Evolutionary conservation across 176 grass and related monocot species (phyloP), one percentile per base, ranked within the genome.

Genomic region (Areca catechu): DNA sequence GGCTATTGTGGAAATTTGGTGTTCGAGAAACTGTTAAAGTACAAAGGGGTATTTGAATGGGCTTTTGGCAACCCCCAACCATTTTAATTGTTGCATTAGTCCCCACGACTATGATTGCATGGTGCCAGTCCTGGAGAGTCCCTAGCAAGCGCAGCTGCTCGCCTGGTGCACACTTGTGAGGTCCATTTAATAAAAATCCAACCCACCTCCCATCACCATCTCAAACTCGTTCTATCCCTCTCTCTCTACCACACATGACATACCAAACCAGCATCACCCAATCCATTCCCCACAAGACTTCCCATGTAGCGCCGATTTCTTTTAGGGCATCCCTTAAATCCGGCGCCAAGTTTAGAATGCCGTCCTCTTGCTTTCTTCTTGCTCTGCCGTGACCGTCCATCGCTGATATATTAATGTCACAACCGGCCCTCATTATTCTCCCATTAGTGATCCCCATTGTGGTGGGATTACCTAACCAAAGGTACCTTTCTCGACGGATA

Each of bases 21-120:
- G 50, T 62, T 72, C 69, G 49, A 62, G 69, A 54, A 72, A 49
- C 10, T 56, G 58, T n/a, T n/a, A n/a, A 70, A 72, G 69, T 62
- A 72, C 58, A 52, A 10, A 62, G 50, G 47, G 6, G 18, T 24
- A 62, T 37, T 60, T 51, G 12, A 47, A 62, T 20, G 48, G 53
- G 53, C 29, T 22, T 20, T 15, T 52, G 27, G 4, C 15, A 48
- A 20, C 17, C 52, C 53, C 66, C 29, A 49, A 3, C 24, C 24
- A 28, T 51, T 51, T 71, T 29, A 71, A 71, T 71, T n/a, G 23
- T 50, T 19, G 52, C 59, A 51, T 66, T 23, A 57, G 74, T 53
- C 60, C 61, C 78, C 77, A 77, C 73, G 43, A 66, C 77, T 65
- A 67, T 66, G 69, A 81, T 81, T 57, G 75, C 73, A 37, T 76